phyloP scores from a whole-genome alignment of 768 basidiomycete genomes.

The Coprinellus aureogranulatus region DNA sequence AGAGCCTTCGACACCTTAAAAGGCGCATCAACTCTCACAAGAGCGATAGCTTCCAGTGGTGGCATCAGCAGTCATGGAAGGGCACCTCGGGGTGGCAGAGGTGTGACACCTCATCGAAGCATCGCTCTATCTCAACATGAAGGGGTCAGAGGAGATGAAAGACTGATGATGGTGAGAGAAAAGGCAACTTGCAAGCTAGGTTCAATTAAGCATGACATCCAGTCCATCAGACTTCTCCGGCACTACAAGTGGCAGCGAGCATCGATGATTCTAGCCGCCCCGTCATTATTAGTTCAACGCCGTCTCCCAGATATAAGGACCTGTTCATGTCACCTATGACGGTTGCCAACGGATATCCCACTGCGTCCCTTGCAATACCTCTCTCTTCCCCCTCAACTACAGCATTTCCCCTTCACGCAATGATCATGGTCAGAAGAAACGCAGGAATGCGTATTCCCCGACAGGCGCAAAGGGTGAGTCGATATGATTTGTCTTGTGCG shows the following conservation, averaged over 20 bases:
- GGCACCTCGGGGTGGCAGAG: neutral
- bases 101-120: constrained; percentile 4
- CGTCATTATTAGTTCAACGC: neutral
- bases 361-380: neutral
- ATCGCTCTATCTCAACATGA: neutral
- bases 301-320: neutral
- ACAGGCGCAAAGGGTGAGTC: neutral
- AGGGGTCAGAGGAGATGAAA: neutral
- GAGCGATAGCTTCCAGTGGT: neutral
- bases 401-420: too few relatives aligned
- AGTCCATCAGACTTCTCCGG: constrained; percentile 3
- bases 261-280: constrained; percentile 6
- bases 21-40: too few relatives aligned
- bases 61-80: neutral
- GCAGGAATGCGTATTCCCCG: neutral
- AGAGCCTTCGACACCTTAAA: neutral
- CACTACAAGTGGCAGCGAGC: constrained; percentile 2
- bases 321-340: neutral
- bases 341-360: neutral
- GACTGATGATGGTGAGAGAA: constrained; percentile 1
- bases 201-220: constrained; percentile 1
- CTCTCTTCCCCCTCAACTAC: neutral
- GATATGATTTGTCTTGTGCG: too few relatives aligned
- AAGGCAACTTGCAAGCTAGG: constrained; percentile 4
- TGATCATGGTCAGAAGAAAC: constrained; percentile 1